A percentile compares a stretch with the other conserved stretches of the same genome.
These are phyloP conservation scores for Neopestalotiopsis rosae DNA, from an alignment of 2,329 filamentous ascomycete species.

Conservation along the genomic window DNA sequence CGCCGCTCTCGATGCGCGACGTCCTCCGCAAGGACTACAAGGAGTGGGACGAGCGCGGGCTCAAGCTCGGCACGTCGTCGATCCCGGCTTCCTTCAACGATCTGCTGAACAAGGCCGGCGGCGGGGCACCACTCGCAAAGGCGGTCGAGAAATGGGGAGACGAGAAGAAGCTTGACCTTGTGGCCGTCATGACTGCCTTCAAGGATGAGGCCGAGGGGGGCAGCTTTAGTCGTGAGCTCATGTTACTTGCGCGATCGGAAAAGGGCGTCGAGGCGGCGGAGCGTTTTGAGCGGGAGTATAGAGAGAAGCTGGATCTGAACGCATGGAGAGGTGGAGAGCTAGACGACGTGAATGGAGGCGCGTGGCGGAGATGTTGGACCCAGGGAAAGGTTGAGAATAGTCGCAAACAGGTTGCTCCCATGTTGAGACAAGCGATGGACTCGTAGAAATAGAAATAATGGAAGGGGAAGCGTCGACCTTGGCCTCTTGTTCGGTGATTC, in stretches of 20 bases:
- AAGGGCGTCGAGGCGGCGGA: conserved; percentile 50
- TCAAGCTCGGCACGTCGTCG: conserved; percentile 70
- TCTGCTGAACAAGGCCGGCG: conserved; percentile 58
- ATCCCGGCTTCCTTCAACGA: conserved; percentile 68
- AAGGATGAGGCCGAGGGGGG: conserved; percentile 45
- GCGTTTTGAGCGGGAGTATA: conserved; percentile 55
- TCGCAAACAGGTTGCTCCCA: conserved; percentile 72
- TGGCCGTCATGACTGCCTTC: conserved; percentile 73
- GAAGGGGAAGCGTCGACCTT: neutral
- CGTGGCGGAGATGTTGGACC: conserved; percentile 67
- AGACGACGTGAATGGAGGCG: conserved; percentile 42
- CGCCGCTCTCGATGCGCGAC: conserved; percentile 64
- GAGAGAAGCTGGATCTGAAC: conserved; percentile 59
- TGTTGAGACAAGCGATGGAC: conserved; percentile 63
- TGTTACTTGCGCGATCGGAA: conserved; percentile 67
- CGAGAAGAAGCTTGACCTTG: conserved; percentile 66
- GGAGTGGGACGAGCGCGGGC: conserved; percentile 65
- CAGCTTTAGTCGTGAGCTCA: conserved; percentile 67
- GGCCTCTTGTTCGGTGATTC: neutral
- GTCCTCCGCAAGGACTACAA: conserved; percentile 86
- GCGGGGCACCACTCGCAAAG: conserved; percentile 49
- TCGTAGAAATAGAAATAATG: conserved; percentile 20
- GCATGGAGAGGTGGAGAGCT: conserved; percentile 56
- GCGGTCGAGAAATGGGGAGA: conserved; percentile 57
- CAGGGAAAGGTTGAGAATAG: conserved; percentile 68